Percentiles rank a stretch among this genome's conserved stretches.
phyloP scores from a whole-genome alignment of 495 filamentous ascomycete genomes.

The Corynascus novoguineensis region DNA sequence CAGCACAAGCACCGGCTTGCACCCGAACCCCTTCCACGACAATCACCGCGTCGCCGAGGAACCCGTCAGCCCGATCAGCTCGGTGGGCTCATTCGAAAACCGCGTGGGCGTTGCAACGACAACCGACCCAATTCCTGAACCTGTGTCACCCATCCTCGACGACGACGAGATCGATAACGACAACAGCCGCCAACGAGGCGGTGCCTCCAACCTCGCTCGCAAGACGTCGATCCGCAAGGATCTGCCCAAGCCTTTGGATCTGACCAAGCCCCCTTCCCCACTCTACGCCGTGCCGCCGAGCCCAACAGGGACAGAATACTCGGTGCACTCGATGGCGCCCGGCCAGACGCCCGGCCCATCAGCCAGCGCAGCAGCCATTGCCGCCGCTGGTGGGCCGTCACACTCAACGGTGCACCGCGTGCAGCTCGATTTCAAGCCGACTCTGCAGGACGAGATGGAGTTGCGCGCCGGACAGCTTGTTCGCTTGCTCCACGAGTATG shows the following conservation, averaged over 20 bases:
- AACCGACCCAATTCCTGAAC: conserved; percentile 25
- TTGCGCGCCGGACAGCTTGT: conserved; percentile 76
- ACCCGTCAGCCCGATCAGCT: conserved; percentile 24
- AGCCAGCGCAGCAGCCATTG: conserved; percentile 45
- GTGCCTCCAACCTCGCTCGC: conserved; percentile 34
- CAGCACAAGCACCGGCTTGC: conserved; percentile 40
- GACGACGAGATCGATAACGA: conserved; percentile 30
- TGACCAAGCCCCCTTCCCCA: conserved; percentile 38
- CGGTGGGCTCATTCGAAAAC: conserved; percentile 38
- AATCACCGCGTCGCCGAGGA: conserved; percentile 34
- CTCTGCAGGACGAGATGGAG: conserved; percentile 83
- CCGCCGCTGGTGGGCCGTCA: conserved; percentile 51
- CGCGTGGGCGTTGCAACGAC: conserved; percentile 32
- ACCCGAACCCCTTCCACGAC: conserved; percentile 49
- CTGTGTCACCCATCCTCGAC: conserved; percentile 27
- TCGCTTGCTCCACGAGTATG: conserved; percentile 88
- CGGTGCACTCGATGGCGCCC: conserved; percentile 46
- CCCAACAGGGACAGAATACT: conserved; percentile 56
- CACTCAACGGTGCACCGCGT: conserved; percentile 73
- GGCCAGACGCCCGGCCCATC: conserved; percentile 43
- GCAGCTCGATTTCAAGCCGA: conserved; percentile 91
- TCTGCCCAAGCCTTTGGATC: conserved; percentile 43
- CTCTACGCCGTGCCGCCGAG: conserved; percentile 43
- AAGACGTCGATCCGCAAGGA: conserved; percentile 45
- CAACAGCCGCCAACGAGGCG: background rate